Evolutionary conservation across 345 rosid species (phyloP), one percentile per base, ranked within the genome.

Genomic region (Turnera subulata): DNA sequence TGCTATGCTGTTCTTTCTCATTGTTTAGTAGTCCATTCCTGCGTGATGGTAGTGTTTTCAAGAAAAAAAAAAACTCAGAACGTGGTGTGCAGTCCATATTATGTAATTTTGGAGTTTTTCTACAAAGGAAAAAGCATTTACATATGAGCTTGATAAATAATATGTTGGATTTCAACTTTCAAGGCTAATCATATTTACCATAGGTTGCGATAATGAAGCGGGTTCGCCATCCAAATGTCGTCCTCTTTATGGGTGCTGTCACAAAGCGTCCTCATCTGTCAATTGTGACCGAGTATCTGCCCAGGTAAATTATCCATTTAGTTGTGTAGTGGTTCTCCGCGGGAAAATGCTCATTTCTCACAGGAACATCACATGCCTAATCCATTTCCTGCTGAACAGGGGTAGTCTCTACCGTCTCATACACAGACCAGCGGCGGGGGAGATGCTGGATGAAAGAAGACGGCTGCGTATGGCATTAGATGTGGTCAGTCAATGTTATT

Each of bases 201-300:
- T 26, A 92, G 98, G 96, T 92, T 71, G 89, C 96, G 26, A 92
- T 92, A 64, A 86, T 92, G 98, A 92, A 92, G 75, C 93, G 96
- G 4, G 85, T 89, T 26, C 91, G 98, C 63, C 98, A 92, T 77
- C 96, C 96, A 37, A 89, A 89, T 72, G 93, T 92, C 45, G 98
- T 92, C 72, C 96, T 92, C 62, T 92, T 92, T 76, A 92, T 92
- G 98, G 98, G 98, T 51, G 96, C 98, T n/a, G 96, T 92, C 32
- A 92, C 96, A 48, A 84, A 86, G 77, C 79, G 72, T 38, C 85
- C 95, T 46, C 87, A 86, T 62, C 75, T 92, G 54, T 92, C 98
- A 46, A 92, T 92, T 50, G 86, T 92, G 71, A 86, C 96, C 46
- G 96, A 92, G 62, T 92, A 92, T 65, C 78, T 92, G 47, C 96